phyloP scores from a whole-genome alignment of 2,329 filamentous ascomycete genomes.

The Coniochaeta sp. region DNA sequence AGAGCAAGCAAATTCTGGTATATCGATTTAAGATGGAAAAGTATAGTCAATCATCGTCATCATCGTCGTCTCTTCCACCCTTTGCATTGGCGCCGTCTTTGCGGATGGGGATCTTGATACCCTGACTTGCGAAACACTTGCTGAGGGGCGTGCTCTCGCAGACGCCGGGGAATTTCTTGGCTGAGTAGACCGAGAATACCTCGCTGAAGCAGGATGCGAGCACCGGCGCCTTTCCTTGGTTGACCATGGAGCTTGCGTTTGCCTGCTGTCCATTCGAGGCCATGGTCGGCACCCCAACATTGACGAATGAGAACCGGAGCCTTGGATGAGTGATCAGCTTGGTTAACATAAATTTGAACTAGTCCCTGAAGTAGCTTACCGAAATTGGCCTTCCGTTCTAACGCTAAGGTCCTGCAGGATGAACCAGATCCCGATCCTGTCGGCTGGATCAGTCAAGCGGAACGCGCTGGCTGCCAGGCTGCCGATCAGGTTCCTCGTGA shows the following conservation, averaged over 20 bases:
- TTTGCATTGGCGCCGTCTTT: conserved; percentile 62
- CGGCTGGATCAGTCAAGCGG: conserved; percentile 67
- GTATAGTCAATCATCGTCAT: conserved; percentile 33
- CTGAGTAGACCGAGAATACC: conserved; percentile 86
- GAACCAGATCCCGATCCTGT: conserved; percentile 91
- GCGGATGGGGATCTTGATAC: conserved; percentile 92
- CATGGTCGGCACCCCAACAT: conserved; percentile 55
- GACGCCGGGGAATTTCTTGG: conserved; percentile 97
- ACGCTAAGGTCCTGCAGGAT: conserved; percentile 93
- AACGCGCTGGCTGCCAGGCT: conserved; percentile 86
- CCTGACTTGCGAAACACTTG: conserved; percentile 87
- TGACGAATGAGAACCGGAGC: conserved; percentile 69
- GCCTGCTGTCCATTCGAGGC: conserved; percentile 24
- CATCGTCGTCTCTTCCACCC: conserved; percentile 41
- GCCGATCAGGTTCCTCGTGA: conserved; percentile 89
- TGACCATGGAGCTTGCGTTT: conserved; percentile 44
- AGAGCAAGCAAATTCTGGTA: background rate
- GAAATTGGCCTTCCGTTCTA: conserved; percentile 82
- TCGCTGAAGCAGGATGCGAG: conserved; percentile 83
- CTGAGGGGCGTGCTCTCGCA: conserved; percentile 88
- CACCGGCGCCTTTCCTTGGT: conserved; percentile 70
- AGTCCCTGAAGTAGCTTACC: conserved; percentile 44
- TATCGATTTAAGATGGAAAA: background rate
- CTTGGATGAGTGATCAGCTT: conserved; percentile 24
- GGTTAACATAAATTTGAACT: background rate